These are phyloP conservation scores for Aspergillus costaricaensis DNA, from an alignment of 2,329 filamentous ascomycete genomes.

Conservation along the genomic window DNA sequence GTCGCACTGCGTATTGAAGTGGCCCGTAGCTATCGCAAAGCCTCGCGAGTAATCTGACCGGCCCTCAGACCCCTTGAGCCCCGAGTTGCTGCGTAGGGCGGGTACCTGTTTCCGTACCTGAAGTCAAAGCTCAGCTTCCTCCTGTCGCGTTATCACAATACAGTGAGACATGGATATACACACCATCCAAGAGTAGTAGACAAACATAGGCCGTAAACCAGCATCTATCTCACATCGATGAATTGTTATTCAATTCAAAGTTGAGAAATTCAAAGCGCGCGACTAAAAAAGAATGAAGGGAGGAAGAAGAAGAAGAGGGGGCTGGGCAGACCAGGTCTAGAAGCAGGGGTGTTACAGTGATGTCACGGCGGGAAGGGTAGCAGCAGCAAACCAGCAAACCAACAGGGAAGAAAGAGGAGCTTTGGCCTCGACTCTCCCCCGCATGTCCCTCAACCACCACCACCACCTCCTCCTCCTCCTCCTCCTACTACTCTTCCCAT, in stretches of 20 bases:
- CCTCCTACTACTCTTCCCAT: slow-evolving; percentile 8
- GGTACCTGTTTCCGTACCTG: background rate
- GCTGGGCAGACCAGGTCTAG: background rate
- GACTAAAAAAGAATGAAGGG: background rate
- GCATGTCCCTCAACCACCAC: slow-evolving; percentile 9
- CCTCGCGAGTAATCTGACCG: too few relatives aligned
- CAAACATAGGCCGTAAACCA: too few relatives aligned
- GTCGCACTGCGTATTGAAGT: too few relatives aligned
- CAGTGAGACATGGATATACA: too few relatives aligned
- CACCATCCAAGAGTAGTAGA: too few relatives aligned
- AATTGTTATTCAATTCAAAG: too few relatives aligned
- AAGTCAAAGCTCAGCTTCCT: background rate
- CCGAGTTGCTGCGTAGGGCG: background rate
- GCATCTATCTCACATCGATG: background rate
- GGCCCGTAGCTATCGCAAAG: too few relatives aligned
- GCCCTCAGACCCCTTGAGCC: too few relatives aligned
- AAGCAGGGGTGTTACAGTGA: slow-evolving; percentile 4
- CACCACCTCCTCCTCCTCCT: background rate
- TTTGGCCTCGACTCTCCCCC: slow-evolving; percentile 16
- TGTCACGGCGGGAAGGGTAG: slow-evolving; percentile 12
- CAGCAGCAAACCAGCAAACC: background rate
- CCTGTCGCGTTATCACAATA: too few relatives aligned
- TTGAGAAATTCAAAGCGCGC: too few relatives aligned
- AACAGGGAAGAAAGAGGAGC: slow-evolving; percentile 4
- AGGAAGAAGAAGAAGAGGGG: background rate